These are phyloP conservation scores for Stromatinia cepivora DNA, from an alignment of 2,329 filamentous ascomycete genomes.

Conservation along the genomic window DNA sequence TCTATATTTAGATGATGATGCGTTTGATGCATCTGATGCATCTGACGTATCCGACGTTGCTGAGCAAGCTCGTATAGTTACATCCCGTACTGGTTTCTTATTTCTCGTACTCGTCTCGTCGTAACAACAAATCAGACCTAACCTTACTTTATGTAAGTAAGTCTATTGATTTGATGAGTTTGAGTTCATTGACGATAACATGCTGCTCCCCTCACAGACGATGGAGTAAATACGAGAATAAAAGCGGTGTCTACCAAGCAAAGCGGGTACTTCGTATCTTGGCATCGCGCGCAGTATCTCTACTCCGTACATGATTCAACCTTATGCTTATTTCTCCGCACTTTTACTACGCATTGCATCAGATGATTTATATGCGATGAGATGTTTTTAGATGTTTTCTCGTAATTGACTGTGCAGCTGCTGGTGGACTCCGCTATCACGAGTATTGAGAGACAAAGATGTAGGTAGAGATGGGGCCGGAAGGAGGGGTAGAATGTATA, in stretches of 20 bases:
- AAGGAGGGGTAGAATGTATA: conserved; percentile 3
- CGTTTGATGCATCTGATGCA: background rate
- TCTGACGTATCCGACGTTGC: background rate
- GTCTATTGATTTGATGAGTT: too few species aligned
- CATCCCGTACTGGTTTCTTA: background rate
- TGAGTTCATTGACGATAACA: too few species aligned
- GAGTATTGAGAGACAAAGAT: conserved; percentile 6
- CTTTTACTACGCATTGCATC: background rate
- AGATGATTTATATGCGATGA: background rate
- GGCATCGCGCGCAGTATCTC: too few species aligned
- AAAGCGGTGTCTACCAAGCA: too few species aligned
- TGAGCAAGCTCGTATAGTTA: too few species aligned
- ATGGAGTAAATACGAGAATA: too few species aligned
- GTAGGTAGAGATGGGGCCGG: background rate
- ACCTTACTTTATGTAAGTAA: background rate
- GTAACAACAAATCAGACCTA: background rate
- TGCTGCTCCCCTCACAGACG: too few species aligned
- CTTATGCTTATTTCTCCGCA: conserved; percentile 16
- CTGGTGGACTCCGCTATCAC: conserved; percentile 7
- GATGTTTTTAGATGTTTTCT: background rate
- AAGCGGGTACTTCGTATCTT: too few species aligned
- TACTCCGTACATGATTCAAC: background rate
- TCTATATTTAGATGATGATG: background rate
- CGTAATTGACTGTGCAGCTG: conserved; percentile 1
- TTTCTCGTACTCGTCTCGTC: background rate